Base-by-base conservation (phyloP, 2,329 filamentous ascomycete species). In the Tympanopsis confertula region DNA sequence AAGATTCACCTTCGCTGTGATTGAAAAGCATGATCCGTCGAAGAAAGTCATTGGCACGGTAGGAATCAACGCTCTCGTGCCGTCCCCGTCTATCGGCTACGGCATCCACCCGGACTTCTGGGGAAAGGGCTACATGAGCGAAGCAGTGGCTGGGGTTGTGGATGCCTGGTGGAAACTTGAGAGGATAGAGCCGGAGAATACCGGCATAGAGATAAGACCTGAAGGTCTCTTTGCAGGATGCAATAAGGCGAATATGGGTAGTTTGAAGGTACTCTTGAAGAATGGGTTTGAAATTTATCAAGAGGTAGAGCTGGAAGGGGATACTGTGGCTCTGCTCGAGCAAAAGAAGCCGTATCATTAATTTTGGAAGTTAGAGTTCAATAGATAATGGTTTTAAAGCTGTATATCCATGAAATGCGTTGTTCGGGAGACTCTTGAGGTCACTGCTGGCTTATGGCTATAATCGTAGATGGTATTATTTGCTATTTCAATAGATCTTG, bases 21-120 rank as follows among this genome's bases (percentile, higher is more conserved):
- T 28, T 28, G 10, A 10, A n/a, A 28, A 28, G n/a, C 10, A 28
- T n/a, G 24, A 28, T n/a, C 24, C 24, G 10, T n/a, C n/a, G n/a
- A n/a, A 28, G 24, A 10, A n/a, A 10, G n/a, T 28, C 14, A 42
- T 48, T 3, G 49, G 49, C 3, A 29, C 24, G 2, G 40, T 47
- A 12, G 44, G 46, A 4, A 38, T 52, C 5, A 51, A 49, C 38
- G 17, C 42, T 4, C 41, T 45, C 14, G 17, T 28, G 4, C 47
- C 43, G 4, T 38, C 42, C 1, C 44, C 44, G 3, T 48, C 48
- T 1, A 28, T 51, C 17, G 50, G 50, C 30, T 51, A 50, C 20
- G 39, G 43, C 15, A 39, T 50, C 5, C 49, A 51, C 29, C 50
- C 50, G 1, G 45, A 45, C 13, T 46, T 39, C 18, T 52, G 50